Evolutionary conservation across 805 yeast genomes (phyloP).

Genomic region (Hemisphaericaspora nanyangensis): DNA sequence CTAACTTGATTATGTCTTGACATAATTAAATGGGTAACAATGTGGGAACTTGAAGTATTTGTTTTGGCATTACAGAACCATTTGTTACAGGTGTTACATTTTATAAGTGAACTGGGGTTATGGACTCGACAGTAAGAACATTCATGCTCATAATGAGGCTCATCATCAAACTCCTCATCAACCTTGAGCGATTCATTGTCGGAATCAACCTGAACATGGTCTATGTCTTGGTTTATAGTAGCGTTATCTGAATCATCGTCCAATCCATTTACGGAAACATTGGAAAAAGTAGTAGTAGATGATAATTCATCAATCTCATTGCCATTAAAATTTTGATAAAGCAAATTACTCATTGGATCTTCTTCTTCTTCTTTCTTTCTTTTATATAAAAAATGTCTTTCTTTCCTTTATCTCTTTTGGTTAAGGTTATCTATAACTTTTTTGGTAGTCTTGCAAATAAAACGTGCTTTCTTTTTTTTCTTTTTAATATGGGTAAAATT

Average conservation of each 20-base stretch:
- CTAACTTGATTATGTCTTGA: slow-evolving; percentile 73
- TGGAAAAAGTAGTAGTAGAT: slow-evolving; percentile 1
- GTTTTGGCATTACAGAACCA: slow-evolving; percentile 88
- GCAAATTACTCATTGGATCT: slow-evolving; percentile 23
- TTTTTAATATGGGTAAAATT: too few species aligned
- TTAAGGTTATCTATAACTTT: not conserved
- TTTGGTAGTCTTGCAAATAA: too few species aligned
- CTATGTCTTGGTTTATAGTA: slow-evolving; percentile 3
- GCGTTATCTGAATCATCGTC: not conserved
- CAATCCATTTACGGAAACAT: not conserved
- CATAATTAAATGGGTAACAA: slow-evolving; percentile 78
- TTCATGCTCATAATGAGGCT: slow-evolving; percentile 18
- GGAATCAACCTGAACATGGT: not conserved
- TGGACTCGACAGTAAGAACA: slow-evolving; percentile 75
- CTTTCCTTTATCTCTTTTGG: not conserved
- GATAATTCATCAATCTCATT: slow-evolving; percentile 7
- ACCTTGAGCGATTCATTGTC: not conserved
- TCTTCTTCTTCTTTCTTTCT: not conserved
- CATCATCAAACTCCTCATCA: not conserved
- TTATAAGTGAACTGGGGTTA: slow-evolving; percentile 59
- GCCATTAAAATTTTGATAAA: slow-evolving; percentile 17
- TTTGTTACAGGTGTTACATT: slow-evolving; percentile 70
- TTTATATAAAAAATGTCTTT: not conserved
- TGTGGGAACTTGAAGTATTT: slow-evolving; percentile 62
- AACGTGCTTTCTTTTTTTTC: too few species aligned